Conservation (phyloP, 768 basidiomycete species). For the Russula emetica region DNA sequence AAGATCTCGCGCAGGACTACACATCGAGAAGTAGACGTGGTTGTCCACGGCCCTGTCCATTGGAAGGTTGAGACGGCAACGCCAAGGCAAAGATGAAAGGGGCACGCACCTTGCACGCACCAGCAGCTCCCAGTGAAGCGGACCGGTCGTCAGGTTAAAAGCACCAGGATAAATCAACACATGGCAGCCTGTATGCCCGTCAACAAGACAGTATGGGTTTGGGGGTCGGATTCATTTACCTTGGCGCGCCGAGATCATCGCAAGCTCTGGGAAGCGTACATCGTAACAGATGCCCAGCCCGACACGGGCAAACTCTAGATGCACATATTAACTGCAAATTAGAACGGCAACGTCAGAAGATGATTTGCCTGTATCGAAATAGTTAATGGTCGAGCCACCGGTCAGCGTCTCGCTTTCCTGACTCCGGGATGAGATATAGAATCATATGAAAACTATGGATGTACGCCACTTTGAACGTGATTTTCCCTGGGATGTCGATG, state of each 20-base stretch:
- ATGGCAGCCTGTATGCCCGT: constrained; percentile 59
- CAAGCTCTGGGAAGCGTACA: constrained; percentile 89
- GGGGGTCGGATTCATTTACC: constrained; percentile 41
- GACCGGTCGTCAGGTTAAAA: constrained; percentile 94
- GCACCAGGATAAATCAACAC: constrained; percentile 90
- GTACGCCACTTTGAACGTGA: constrained; percentile 69
- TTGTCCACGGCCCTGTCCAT: constrained; percentile 88
- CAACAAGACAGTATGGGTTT: not conserved
- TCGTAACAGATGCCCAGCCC: constrained; percentile 98
- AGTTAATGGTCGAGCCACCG: constrained; percentile 66
- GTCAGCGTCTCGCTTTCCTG: constrained; percentile 88
- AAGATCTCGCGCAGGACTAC: constrained; percentile 86
- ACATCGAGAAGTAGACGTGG: constrained; percentile 94
- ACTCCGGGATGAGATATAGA: not conserved
- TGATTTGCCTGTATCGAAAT: constrained; percentile 72
- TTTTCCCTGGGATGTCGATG: constrained; percentile 92
- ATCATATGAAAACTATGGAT: not conserved
- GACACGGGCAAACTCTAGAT: constrained; percentile 91
- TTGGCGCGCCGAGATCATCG: constrained; percentile 83
- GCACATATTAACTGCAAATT: not conserved
- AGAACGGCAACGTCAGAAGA: not conserved
- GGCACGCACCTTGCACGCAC: constrained; percentile 67
- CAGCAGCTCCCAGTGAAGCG: constrained; percentile 92
- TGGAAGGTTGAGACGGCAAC: constrained; percentile 2
- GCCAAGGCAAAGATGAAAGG: not conserved